phyloP scores from a whole-genome alignment of 257 asterid species.

The Thymus mandschuricus region DNA sequence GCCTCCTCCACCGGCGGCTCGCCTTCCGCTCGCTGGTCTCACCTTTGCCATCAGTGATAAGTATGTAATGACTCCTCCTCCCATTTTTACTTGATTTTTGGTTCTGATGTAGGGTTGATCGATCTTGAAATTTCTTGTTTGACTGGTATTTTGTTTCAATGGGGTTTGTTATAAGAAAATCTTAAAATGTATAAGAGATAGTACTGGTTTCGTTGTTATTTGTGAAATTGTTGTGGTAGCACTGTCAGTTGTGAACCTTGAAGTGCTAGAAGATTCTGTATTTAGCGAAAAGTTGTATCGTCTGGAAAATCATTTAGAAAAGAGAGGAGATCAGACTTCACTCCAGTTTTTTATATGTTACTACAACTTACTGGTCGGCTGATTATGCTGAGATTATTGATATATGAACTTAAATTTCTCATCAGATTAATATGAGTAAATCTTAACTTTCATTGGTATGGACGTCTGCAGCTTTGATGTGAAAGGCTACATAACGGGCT shows the following conservation, averaged over 20 bases:
- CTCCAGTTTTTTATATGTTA: not conserved
- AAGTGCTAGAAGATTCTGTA: not conserved
- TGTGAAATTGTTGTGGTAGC: not conserved
- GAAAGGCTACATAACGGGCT: slow-evolving; percentile 82
- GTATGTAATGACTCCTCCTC: slow-evolving; percentile 39
- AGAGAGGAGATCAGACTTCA: not conserved
- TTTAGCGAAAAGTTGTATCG: not conserved
- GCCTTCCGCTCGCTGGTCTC: slow-evolving; percentile 70
- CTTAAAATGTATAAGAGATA: not conserved
- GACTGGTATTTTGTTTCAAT: slow-evolving; percentile 10
- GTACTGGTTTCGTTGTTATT: not conserved
- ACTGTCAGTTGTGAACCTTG: not conserved
- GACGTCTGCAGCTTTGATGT: slow-evolving; percentile 73
- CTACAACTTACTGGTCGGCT: not conserved
- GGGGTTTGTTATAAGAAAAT: not conserved
- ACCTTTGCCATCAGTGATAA: slow-evolving; percentile 83
- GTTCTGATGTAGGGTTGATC: not conserved
- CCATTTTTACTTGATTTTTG: not conserved
- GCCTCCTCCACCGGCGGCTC: slow-evolving; percentile 97
- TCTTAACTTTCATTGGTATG: not conserved
- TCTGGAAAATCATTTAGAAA: not conserved
- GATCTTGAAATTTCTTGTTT: not conserved
- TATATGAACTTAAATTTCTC: not conserved
- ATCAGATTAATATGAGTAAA: slow-evolving; percentile 8
- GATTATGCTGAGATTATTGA: not conserved